Evolutionary conservation across 371 early-diverging fungal species (phyloP).

Genomic region (Lichtheimia ornata): DNA sequence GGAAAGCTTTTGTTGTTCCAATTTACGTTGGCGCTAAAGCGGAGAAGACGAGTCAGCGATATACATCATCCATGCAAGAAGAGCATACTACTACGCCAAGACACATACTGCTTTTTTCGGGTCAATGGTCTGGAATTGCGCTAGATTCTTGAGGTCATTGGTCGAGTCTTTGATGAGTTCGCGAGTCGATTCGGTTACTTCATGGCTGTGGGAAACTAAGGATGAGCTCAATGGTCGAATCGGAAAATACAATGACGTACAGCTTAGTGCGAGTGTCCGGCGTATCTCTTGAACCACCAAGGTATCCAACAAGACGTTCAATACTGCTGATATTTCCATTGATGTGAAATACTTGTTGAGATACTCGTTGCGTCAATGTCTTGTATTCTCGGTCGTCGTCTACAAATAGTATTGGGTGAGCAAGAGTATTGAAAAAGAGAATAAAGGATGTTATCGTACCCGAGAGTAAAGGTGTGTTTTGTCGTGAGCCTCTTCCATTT

Average conservation of each 20-base stretch:
- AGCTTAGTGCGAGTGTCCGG: constrained; percentile 71
- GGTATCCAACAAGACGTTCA: constrained; percentile 72
- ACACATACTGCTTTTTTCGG: constrained; percentile 30
- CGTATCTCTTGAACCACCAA: constrained; percentile 83
- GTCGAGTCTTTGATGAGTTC: constrained; percentile 81
- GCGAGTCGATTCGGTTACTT: constrained; percentile 79
- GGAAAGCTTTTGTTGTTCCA: constrained; percentile 81
- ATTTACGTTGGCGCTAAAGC: constrained; percentile 68
- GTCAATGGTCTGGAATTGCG: constrained; percentile 40
- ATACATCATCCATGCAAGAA: no score
- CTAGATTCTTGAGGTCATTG: constrained; percentile 70
- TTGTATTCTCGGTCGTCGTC: constrained; percentile 61
- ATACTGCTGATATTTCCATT: constrained; percentile 82
- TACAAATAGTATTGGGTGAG: neutral
- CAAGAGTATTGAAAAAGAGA: neutral
- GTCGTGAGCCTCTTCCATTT: constrained; percentile 12
- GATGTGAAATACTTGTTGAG: constrained; percentile 77
- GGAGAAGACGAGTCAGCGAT: neutral
- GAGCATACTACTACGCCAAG: neutral
- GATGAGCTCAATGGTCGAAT: neutral
- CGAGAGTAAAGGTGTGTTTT: constrained; percentile 17
- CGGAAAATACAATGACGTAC: constrained; percentile 44
- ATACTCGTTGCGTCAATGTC: constrained; percentile 55
- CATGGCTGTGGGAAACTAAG: constrained; percentile 56
- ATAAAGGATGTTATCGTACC: neutral